Evolutionary conservation across 1,284 basidiomycete species (phyloP).

Genomic region (Rhizoctonia solani): DNA sequence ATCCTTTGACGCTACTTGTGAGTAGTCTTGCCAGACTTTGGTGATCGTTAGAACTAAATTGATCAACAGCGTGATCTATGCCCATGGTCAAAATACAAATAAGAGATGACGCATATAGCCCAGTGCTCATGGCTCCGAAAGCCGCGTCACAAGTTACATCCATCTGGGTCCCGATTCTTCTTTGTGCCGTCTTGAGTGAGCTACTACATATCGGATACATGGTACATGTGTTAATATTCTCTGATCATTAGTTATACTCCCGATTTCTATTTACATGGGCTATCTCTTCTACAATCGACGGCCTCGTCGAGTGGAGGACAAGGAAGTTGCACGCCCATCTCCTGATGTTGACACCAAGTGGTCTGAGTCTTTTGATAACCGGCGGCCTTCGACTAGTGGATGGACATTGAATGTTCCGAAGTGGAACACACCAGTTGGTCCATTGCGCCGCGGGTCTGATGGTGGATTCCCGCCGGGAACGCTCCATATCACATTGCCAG

Average conservation of each 20-base stretch:
- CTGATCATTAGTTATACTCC: slow-evolving; percentile 1
- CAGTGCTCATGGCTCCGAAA: not conserved
- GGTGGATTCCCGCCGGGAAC: slow-evolving; percentile 30
- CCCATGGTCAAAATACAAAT: slow-evolving; percentile 16
- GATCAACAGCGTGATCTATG: too few relatives aligned
- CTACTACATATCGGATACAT: not conserved
- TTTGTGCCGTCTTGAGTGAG: slow-evolving; percentile 9
- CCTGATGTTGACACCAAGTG: slow-evolving; percentile 7
- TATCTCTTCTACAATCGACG: not conserved
- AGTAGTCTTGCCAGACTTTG: not conserved
- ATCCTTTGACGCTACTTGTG: not conserved
- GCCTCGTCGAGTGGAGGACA: not conserved
- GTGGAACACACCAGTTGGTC: not conserved
- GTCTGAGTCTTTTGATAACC: not conserved
- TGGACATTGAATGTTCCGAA: slow-evolving; percentile 20
- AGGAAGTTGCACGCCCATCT: not conserved
- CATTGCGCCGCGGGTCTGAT: slow-evolving; percentile 26
- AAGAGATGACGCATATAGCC: not conserved
- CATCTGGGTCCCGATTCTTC: not conserved
- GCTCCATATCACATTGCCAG: slow-evolving; percentile 15
- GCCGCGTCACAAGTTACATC: not conserved
- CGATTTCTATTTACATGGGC: not conserved
- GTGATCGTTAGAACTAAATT: not conserved
- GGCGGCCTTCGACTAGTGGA: slow-evolving; percentile 21
- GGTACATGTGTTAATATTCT: not conserved